Base-by-base conservation (phyloP, 441 rosid species). In the Euphorbia corollata region DNA sequence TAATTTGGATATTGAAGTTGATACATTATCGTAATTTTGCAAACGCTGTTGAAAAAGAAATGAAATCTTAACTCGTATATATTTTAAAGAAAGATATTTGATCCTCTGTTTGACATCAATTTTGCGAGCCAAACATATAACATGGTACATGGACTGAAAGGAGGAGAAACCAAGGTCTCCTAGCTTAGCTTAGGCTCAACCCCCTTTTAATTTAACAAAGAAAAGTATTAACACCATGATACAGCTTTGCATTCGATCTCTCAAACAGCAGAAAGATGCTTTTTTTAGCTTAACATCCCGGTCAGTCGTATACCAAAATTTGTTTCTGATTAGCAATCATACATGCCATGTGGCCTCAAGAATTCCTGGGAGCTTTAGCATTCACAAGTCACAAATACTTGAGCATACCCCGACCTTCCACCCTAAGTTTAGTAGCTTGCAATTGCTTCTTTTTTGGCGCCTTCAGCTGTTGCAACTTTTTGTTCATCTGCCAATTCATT, bases 321-420 rank as follows among this genome's bases (percentile, higher is more conserved):
- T 22, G 36, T 39, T 54, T 36, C 48, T 16, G 48, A 9, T 12
- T 34, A 36, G 50, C 22, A 13, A 63, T 8, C 51, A 64, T 45
- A 10, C 50, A 12, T 12, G 41, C 56, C 24, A 13, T 27, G 32
- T 27, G 32, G 32, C 32, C 32, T 27, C 32, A 27, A n/a, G n/a
- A n/a, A n/a, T n/a, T n/a, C n/a, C n/a, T 3, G 11, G 8, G 69
- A 54, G 51, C 4, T 16, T 34, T 0, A 39, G 5, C 36, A 48
- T 83, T 80, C 83, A 90, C 71, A 94, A 83, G 81, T 94, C 84
- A 90, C 71, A 94, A 83, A 81, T 94, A 91, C 73, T 94, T 94
- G 48, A 85, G 74, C 99, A 91, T 94, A 16, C 97, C 99, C 55
- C 97, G 89, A 58, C 99, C 97, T 79, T 94, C 99, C 57, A 89